These are phyloP conservation scores for Clohesyomyces aquaticus DNA, from an alignment of 495 filamentous ascomycete genomes.

Conservation along the genomic window DNA sequence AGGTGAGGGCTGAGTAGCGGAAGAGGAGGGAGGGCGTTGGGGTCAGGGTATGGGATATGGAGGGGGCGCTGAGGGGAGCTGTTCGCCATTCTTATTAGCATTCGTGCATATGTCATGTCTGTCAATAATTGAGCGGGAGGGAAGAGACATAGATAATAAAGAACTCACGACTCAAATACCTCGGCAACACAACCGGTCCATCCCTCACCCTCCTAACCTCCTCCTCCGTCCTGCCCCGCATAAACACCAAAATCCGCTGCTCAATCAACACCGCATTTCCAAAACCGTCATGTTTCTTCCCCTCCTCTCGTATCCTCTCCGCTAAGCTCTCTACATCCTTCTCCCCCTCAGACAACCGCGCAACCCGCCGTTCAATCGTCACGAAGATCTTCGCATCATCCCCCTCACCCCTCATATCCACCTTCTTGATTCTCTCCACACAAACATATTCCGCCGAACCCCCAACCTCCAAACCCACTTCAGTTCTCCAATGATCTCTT, in stretches of 20 bases:
- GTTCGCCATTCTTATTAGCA: too few relatives aligned
- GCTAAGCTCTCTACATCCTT: not conserved
- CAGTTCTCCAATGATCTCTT: slow-evolving; percentile 26
- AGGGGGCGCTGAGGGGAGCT: slow-evolving; percentile 50
- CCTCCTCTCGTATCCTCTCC: slow-evolving; percentile 18
- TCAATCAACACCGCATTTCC: slow-evolving; percentile 55
- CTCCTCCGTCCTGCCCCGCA: slow-evolving; percentile 51
- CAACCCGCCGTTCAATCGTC: slow-evolving; percentile 53
- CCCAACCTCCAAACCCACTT: slow-evolving; percentile 33
- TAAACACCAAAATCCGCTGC: slow-evolving; percentile 63
- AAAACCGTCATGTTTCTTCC: slow-evolving; percentile 42
- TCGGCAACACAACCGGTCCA: slow-evolving; percentile 7
- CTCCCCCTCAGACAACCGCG: too few relatives aligned
- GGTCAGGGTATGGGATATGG: slow-evolving; percentile 63
- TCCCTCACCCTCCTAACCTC: slow-evolving; percentile 42
- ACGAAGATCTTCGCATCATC: slow-evolving; percentile 66
- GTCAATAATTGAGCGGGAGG: too few relatives aligned
- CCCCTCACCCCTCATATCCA: slow-evolving; percentile 58
- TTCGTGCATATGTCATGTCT: too few relatives aligned
- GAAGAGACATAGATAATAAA: too few relatives aligned
- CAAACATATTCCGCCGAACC: slow-evolving; percentile 50
- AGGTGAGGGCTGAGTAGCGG: slow-evolving; percentile 81
- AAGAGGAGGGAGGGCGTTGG: slow-evolving; percentile 73
- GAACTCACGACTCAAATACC: slow-evolving; percentile 33
- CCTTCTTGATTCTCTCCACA: slow-evolving; percentile 65